Evolutionary conservation across 192 early-diverging fungal genomes (phyloP).

Genomic region (Coemansia sp.): DNA sequence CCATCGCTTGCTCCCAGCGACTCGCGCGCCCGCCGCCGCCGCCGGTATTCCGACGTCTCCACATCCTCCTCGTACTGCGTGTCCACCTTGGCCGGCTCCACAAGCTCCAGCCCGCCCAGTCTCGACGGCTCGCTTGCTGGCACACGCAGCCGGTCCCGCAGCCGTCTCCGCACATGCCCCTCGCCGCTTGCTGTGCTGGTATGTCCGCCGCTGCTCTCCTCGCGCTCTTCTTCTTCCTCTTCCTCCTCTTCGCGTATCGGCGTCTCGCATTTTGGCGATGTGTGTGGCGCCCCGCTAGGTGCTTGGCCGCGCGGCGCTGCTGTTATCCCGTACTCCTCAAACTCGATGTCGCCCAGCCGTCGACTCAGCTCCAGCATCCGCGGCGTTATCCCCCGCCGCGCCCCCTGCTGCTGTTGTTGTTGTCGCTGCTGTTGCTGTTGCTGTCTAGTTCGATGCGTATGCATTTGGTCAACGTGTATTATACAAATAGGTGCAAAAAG

Average conservation of each 20-base stretch:
- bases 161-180: conserved; percentile 4
- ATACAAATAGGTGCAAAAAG: no score
- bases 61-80: conserved; percentile 30
- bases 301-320: neutral
- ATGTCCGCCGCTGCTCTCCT: neutral
- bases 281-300: neutral
- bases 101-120: conserved; percentile 46
- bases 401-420: neutral
- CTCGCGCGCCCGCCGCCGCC: conserved; percentile 29
- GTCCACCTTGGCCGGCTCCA: conserved; percentile 52
- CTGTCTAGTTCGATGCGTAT: neutral
- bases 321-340: conserved; percentile 10
- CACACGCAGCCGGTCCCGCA: conserved; percentile 38
- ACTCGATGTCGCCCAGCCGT: conserved; percentile 39
- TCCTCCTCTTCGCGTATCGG: neutral
- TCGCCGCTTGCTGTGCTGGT: neutral
- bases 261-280: neutral
- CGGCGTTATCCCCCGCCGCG: conserved; percentile 35
- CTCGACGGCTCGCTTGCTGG: conserved; percentile 35
- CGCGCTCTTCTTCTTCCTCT: conserved; percentile 10
- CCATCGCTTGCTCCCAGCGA: conserved; percentile 35
- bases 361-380: conserved; percentile 49
- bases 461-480: no score
- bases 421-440: conserved; percentile 9
- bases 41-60: conserved; percentile 41